These are phyloP conservation scores for Conoideocrella luteorostrata DNA, from an alignment of 2,329 filamentous ascomycete genomes.

Conservation along the genomic window DNA sequence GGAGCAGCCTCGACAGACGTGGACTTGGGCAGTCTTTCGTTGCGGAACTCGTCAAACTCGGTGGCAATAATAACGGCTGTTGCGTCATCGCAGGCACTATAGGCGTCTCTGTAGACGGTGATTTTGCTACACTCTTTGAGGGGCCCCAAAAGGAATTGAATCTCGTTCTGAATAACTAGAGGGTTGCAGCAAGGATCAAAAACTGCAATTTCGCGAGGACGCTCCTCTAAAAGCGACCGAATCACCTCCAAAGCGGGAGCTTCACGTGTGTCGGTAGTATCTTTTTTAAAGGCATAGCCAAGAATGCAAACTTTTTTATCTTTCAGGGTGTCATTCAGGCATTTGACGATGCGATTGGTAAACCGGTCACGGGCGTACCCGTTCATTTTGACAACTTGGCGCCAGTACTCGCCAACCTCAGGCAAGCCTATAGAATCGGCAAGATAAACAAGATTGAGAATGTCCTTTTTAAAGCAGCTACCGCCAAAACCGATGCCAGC, in stretches of 20 bases:
- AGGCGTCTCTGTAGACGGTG: conserved; percentile 40
- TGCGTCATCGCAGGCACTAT: conserved; percentile 42
- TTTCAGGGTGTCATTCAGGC: conserved; percentile 61
- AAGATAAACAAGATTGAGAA: conserved; percentile 66
- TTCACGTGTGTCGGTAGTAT: conserved; percentile 70
- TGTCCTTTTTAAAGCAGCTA: conserved; percentile 77
- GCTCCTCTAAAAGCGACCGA: conserved; percentile 57
- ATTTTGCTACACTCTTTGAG: conserved; percentile 36
- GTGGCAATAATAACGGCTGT: conserved; percentile 48
- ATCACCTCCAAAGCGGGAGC: conserved; percentile 63
- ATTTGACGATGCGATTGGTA: conserved; percentile 56
- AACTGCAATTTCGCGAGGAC: conserved; percentile 56
- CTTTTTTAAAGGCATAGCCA: conserved; percentile 75
- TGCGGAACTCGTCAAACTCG: conserved; percentile 50
- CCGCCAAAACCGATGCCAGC: conserved; percentile 74
- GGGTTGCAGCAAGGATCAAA: conserved; percentile 61
- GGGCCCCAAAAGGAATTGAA: conserved; percentile 35
- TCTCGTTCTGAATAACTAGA: conserved; percentile 43
- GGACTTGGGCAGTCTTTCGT: conserved; percentile 27
- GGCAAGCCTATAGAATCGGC: conserved; percentile 62
- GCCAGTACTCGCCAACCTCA: conserved; percentile 72
- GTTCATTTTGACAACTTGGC: conserved; percentile 68
- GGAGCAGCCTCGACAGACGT: conserved; percentile 20
- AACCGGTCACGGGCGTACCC: conserved; percentile 68
- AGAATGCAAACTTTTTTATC: conserved; percentile 67